Evolutionary conservation across 768 basidiomycete genomes (phyloP), one percentile per base, ranked within the genome.

Genomic region (Saitozyma sp.): DNA sequence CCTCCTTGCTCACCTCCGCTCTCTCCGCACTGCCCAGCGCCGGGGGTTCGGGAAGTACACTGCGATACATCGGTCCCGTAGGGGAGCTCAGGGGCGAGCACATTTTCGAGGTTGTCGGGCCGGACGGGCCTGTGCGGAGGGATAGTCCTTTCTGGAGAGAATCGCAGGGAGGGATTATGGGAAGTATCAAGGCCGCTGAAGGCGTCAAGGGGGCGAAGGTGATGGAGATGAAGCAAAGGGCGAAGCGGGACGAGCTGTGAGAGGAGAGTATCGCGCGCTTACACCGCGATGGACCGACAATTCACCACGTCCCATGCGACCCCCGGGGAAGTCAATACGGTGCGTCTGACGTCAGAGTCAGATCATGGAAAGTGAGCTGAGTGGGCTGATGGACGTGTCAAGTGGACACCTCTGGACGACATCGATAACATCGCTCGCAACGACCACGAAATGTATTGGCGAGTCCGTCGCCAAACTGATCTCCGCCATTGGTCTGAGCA

Each of bases 31-130:
- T 48, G 38, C 29, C n/a, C 54, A 53, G 46, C 29, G 29, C 29
- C 5, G 29, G 29, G 29, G 5, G 29, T 29, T 2, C 2, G 29
- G 29, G 2, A 5, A 5, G 29, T 5, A 29, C 29, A 29, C 48
- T 70, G 5, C 51, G 54, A 11, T 70, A 69, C 48, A 17, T 73
- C 10, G 74, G 67, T 8, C 74, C 67, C 8, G 65, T 75, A 9
- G 74, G 74, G n/a, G 74, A 75, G 43, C 59, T 75, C 5, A 43
- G 61, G 42, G 71, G 69, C 17, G 74, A 75, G 58, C 65, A 71
- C 54, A 69, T 75, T 49, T 75, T 73, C 53, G 57, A 72, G 45
- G 58, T 69, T 1, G 46, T 45, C 3, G 48, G 39, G 8, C 14
- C 59, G 20, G 68, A 66, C 3, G 45, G 13, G 41, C 49, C 64